Evolutionary conservation across 1,284 basidiomycete genomes (phyloP), one percentile per base, ranked within the genome.

Genomic region (Cerrena zonata): DNA sequence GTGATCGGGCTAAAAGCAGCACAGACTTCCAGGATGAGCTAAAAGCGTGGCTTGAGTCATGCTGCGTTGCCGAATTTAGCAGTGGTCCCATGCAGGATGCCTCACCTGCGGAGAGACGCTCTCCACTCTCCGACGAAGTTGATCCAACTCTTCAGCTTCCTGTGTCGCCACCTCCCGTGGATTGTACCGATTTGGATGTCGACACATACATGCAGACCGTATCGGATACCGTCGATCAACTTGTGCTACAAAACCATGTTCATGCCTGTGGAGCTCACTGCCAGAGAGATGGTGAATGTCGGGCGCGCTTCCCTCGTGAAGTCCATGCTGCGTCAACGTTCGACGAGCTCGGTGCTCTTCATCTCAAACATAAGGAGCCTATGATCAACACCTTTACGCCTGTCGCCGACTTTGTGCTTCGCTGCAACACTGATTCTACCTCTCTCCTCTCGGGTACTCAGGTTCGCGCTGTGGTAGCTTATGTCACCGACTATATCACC

Each of bases 381-480:
- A 59, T 55, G 60, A 41, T 73, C 4, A 74, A 73, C 53, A 68
- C 61, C 2, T 62, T 66, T 27, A 61, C 58, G 1, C 50, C 58
- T 22, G 5, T 52, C 7, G 2, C 71, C 1, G 65, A 65, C 21
- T 73, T 68, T 58, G 27, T 71, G 0, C 42, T 69, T 10, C 47
- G 63, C 12, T 68, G 66, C 46, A 72, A 72, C 52, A 64, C 67
- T 7, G 67, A 72, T 62, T 63, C 69, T 2, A 69, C 67, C 1
- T 61, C 60, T 52, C 45, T 71, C 7, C 36, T 61, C 5, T 70
- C 68, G 25, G 68, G 69, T 1, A 70, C 67, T n/a, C 63, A 65
- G 3, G 60, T 72, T 7, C 7, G 15, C 7, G 30, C 30, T 15
- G 30, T 34, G 30, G 30, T 34, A 7, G 30, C 30, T 7, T 34